A percentile compares a stretch with the other conserved stretches of the same genome.
Evolutionary conservation across 345 rosid genomes (phyloP).

Genomic region (Bretschneidera sinensis): DNA sequence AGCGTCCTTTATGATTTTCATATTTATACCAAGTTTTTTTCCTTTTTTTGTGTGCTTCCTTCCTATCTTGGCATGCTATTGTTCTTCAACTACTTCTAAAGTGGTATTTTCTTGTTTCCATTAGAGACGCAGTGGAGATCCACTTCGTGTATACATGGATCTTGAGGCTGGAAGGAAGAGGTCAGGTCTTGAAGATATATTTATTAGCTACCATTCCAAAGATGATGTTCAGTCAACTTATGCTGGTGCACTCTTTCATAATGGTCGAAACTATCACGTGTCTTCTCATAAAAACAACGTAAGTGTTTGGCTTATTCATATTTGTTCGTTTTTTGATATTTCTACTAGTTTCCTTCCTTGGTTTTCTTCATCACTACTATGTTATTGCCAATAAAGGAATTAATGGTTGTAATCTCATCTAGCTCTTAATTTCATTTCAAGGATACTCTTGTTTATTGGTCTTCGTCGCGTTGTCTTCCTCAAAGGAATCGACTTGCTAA

Average conservation of each 20-base stretch:
- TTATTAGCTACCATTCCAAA: conserved; percentile 82
- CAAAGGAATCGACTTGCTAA: conserved; percentile 64
- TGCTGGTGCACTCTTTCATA: conserved; percentile 89
- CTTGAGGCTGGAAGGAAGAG: conserved; percentile 84
- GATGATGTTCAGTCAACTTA: conserved; percentile 87
- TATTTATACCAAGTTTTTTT: neutral
- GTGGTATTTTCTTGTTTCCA: conserved; percentile 9
- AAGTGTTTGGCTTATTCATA: conserved; percentile 20
- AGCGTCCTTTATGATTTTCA: neutral
- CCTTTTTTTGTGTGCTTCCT: neutral
- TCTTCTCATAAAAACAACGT: conserved; percentile 65
- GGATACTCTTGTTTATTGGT: conserved; percentile 87
- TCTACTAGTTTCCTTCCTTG: neutral
- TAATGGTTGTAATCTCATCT: conserved; percentile 4
- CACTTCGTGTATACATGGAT: conserved; percentile 94
- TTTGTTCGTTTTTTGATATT: neutral
- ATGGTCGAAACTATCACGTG: conserved; percentile 71
- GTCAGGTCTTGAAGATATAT: conserved; percentile 81
- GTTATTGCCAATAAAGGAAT: neutral
- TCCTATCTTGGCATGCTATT: neutral
- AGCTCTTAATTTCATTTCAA: conserved; percentile 7
- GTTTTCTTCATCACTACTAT: neutral
- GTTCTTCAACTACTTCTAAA: neutral
- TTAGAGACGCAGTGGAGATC: conserved; percentile 74
- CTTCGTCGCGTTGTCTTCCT: conserved; percentile 86